Evolutionary conservation across 31 red algal species (phyloP), one percentile per base, ranked within the genome.

Genomic region (Odonthalia washingtoniensis): DNA sequence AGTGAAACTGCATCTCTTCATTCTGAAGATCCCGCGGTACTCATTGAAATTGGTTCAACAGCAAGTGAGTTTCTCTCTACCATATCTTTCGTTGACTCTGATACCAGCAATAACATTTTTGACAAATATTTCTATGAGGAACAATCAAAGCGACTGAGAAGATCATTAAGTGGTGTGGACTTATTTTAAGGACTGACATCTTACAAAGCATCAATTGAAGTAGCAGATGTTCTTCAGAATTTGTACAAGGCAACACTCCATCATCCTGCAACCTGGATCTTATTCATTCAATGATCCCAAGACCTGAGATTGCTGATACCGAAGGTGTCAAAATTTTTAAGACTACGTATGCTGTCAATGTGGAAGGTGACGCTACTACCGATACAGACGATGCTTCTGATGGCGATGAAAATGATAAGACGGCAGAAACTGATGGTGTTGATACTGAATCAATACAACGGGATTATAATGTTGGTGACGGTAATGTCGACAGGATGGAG

Each of bases 181-280:
- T 31, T 3, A n/a, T 46, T 16, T 28, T 43, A 83, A 28, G 27
- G 40, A 21, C 30, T 75, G 30, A 61, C 82, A 16, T 6, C 57
- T 0, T 93, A 93, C 65, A 78, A 93, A n/a, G n/a, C n/a, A n/a
- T n/a, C n/a, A n/a, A n/a, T n/a, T n/a, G n/a, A n/a, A n/a, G n/a
- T n/a, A n/a, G 91, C 84, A 27, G 28, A 67, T 17, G 75, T 93
- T 40, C 17, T 93, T 32, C 78, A 44, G 34, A 88, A 69, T 27
- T 45, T 93, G 3, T 78, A 77, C 14, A 86, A 87, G 82, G 83
- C 91, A 35, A 72, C 83, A 21, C 60, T 42, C 26, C 24, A 62
- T 37, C 91, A 93, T 63, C 91, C 91, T 18, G 78, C 44, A 60
- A 93, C 91, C 4, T 93, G 91, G 84, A 87, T n/a, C n/a, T n/a